phyloP scores from a whole-genome alignment of 2,329 filamentous ascomycete species.

The Diaporthe velutina region DNA sequence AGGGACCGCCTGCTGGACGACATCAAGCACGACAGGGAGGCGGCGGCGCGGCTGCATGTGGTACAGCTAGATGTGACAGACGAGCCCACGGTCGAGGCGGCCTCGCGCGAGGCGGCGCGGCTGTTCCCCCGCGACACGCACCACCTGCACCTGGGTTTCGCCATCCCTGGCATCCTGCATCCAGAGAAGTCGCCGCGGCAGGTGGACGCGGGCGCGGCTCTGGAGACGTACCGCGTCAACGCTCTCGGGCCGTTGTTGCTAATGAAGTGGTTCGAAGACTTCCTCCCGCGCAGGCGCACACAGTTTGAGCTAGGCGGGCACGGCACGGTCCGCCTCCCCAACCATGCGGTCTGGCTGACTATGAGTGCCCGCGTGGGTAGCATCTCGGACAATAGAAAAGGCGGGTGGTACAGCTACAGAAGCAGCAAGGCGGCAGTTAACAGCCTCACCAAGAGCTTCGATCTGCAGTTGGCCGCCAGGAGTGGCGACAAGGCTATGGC shows the following conservation, averaged over 20 bases:
- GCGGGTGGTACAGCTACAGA: conserved; percentile 88
- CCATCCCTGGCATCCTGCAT: conserved; percentile 78
- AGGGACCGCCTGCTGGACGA: conserved; percentile 51
- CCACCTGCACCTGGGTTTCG: conserved; percentile 77
- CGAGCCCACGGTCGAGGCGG: conserved; percentile 72
- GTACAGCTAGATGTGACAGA: conserved; percentile 64
- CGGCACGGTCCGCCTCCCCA: conserved; percentile 52
- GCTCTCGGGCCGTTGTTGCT: conserved; percentile 80
- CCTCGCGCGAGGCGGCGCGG: conserved; percentile 62
- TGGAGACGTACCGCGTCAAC: conserved; percentile 81
- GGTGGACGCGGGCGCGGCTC: conserved; percentile 70
- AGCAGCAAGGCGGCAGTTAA: conserved; percentile 82
- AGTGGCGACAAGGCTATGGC: conserved; percentile 74
- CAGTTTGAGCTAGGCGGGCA: conserved; percentile 45
- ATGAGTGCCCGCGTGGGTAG: conserved; percentile 85
- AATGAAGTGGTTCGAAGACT: conserved; percentile 79
- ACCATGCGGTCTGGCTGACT: conserved; percentile 75
- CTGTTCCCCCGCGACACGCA: conserved; percentile 64
- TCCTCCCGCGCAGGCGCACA: conserved; percentile 73
- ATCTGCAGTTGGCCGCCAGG: conserved; percentile 71
- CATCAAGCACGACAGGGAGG: conserved; percentile 44
- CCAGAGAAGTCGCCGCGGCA: conserved; percentile 79
- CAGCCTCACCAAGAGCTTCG: conserved; percentile 78
- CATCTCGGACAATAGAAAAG: conserved; percentile 77
- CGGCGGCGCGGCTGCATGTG: conserved; percentile 53